phyloP scores from a whole-genome alignment of 2,329 filamentous ascomycete genomes.

The Dryadomyces quercivorus region DNA sequence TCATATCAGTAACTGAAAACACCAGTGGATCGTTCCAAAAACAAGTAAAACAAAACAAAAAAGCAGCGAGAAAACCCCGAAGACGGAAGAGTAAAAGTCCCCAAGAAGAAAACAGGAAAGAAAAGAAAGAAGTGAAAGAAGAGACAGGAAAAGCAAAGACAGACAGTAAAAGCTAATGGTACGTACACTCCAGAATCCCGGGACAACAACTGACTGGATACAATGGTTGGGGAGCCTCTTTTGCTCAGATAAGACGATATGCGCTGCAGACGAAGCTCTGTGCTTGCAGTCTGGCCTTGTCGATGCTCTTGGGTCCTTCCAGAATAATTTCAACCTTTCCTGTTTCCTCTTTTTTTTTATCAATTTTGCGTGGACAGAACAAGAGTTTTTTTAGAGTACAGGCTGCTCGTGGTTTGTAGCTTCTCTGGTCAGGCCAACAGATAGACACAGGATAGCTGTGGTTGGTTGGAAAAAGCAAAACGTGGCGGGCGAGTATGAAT shows the following conservation, averaged over 20 bases:
- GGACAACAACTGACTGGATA: slow-evolving; percentile 14
- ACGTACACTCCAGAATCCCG: slow-evolving; percentile 40
- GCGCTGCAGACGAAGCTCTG: slow-evolving; percentile 49
- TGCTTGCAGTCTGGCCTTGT: slow-evolving; percentile 36
- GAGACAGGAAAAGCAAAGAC: slow-evolving; percentile 10
- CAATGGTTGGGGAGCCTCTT: slow-evolving; percentile 7
- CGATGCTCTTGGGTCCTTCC: neutral
- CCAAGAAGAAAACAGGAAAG: slow-evolving; percentile 11
- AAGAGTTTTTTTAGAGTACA: slow-evolving; percentile 1
- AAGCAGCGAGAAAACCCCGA: slow-evolving; percentile 8
- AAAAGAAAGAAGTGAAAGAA: slow-evolving; percentile 12
- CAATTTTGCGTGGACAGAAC: neutral
- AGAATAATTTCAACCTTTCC: neutral
- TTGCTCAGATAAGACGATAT: slow-evolving; percentile 20
- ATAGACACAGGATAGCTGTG: neutral
- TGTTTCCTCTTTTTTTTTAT: neutral
- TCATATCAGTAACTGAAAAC: slow-evolving; percentile 12
- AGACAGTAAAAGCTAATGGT: slow-evolving; percentile 27
- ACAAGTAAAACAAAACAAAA: slow-evolving; percentile 12
- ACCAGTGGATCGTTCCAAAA: slow-evolving; percentile 6
- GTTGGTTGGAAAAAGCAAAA: neutral
- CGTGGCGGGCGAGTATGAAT: neutral
- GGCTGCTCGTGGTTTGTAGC: neutral
- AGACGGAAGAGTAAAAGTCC: slow-evolving; percentile 4
- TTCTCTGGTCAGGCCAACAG: neutral